phyloP scores from a whole-genome alignment of 495 filamentous ascomycete species.

The Daldinia grandis region DNA sequence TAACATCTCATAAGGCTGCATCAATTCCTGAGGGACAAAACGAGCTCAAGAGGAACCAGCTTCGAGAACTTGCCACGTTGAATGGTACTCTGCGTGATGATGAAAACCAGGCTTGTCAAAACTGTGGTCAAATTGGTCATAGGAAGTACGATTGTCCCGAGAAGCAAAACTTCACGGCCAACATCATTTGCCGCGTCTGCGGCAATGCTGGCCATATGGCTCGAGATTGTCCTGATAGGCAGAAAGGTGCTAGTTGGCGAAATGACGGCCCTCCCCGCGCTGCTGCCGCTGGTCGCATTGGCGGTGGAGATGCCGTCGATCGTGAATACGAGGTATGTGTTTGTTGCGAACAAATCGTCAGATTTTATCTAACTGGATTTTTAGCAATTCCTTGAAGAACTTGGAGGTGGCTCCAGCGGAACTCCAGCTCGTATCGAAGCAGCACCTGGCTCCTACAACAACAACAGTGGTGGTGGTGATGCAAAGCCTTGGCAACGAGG shows the following conservation, averaged over 20 bases:
- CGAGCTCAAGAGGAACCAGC: constrained; percentile 96
- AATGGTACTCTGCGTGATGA: constrained; percentile 99
- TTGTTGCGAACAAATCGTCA: constrained; percentile 36
- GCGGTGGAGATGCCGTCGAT: constrained; percentile 85
- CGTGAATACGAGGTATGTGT: constrained; percentile 88
- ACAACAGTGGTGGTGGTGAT: constrained; percentile 56
- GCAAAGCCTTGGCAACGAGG: constrained; percentile 92
- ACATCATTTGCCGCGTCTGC: constrained; percentile 98
- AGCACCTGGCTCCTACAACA: constrained; percentile 69
- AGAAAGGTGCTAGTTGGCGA: constrained; percentile 89
- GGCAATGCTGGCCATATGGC: constrained; percentile 95
- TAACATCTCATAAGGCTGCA: constrained; percentile 72
- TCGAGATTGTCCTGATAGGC: constrained; percentile 90
- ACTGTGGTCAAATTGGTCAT: constrained; percentile 99
- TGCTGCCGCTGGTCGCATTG: constrained; percentile 67
- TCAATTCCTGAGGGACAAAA: constrained; percentile 99
- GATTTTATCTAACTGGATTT: constrained; percentile 42
- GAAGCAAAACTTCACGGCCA: constrained; percentile 96
- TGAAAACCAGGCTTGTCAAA: constrained; percentile 99
- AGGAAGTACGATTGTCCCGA: constrained; percentile 99
- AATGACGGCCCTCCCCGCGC: constrained; percentile 67
- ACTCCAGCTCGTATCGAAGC: constrained; percentile 86
- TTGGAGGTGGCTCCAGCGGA: constrained; percentile 77
- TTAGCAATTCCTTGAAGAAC: constrained; percentile 97
- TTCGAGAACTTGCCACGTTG: constrained; percentile 93